Evolutionary conservation across 495 filamentous ascomycete species (phyloP).

Genomic region (Lepraria neglecta): DNA sequence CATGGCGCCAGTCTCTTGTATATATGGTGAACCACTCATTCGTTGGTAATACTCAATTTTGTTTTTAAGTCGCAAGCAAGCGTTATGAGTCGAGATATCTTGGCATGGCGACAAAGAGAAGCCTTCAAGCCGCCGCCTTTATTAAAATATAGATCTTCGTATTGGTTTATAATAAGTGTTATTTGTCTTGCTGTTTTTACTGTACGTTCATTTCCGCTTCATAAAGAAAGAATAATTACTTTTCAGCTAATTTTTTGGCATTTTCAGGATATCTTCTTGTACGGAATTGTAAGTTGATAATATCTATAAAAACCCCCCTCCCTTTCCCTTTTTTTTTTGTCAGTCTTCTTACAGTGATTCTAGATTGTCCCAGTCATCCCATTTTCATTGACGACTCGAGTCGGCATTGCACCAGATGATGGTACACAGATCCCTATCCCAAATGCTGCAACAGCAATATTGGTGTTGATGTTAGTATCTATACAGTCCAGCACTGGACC

Average conservation of each 20-base stretch:
- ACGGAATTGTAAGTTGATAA: slow-evolving; percentile 50
- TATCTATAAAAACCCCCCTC: background rate
- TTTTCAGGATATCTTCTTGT: slow-evolving; percentile 67
- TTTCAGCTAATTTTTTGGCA: slow-evolving; percentile 13
- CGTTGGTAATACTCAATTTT: too few relatives aligned
- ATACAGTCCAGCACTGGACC: slow-evolving; percentile 60
- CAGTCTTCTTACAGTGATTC: slow-evolving; percentile 11
- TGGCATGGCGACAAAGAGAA: slow-evolving; percentile 22
- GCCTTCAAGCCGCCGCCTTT: slow-evolving; percentile 17
- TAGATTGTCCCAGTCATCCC: slow-evolving; percentile 80
- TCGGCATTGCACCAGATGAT: slow-evolving; percentile 47
- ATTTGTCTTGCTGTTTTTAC: slow-evolving; percentile 52
- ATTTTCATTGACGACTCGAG: slow-evolving; percentile 59
- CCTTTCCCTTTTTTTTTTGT: background rate
- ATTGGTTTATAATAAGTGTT: slow-evolving; percentile 44
- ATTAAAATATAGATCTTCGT: slow-evolving; percentile 34
- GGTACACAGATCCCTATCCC: background rate
- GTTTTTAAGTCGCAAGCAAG: too few relatives aligned
- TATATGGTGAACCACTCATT: background rate
- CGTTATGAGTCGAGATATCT: slow-evolving; percentile 19
- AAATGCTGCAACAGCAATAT: too few relatives aligned
- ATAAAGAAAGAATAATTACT: background rate
- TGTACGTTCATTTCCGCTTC: slow-evolving; percentile 25
- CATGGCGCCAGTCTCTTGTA: background rate
- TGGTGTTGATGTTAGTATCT: slow-evolving; percentile 29